Conservation (phyloP, 202 grass and related monocot species). For the Zizania palustris region DNA sequence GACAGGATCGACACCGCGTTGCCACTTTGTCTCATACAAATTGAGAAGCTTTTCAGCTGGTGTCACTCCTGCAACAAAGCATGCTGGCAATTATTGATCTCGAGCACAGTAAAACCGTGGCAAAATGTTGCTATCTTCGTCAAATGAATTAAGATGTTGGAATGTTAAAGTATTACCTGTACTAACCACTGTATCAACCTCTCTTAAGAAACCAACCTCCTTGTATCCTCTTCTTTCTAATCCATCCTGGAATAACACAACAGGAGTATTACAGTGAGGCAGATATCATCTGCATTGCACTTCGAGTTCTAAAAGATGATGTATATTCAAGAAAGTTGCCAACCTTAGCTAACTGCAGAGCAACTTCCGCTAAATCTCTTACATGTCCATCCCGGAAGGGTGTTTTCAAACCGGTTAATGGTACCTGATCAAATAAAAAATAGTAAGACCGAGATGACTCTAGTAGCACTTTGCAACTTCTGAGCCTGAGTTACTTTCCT, state of each 20-base stretch:
- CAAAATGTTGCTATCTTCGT: neutral
- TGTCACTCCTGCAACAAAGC: slow-evolving; percentile 63
- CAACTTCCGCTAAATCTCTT: slow-evolving; percentile 56
- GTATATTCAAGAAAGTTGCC: neutral
- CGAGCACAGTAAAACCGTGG: neutral
- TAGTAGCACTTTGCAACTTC: too few relatives aligned
- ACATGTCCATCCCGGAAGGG: slow-evolving; percentile 52
- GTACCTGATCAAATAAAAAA: slow-evolving; percentile 37
- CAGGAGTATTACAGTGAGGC: slow-evolving; percentile 17
- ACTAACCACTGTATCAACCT: slow-evolving; percentile 71
- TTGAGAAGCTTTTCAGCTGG: slow-evolving; percentile 85
- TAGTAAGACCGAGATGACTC: neutral
- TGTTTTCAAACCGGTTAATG: slow-evolving; percentile 58
- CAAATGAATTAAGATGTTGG: neutral
- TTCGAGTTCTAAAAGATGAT: neutral
- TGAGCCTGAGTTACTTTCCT: too few relatives aligned
- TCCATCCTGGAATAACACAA: slow-evolving; percentile 66
- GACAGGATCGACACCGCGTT: slow-evolving; percentile 69
- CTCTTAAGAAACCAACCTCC: slow-evolving; percentile 89
- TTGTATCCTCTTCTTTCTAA: slow-evolving; percentile 98
- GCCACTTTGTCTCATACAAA: slow-evolving; percentile 81
- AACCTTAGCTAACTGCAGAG: slow-evolving; percentile 62
- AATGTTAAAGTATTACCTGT: slow-evolving; percentile 52
- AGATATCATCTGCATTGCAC: slow-evolving; percentile 2
- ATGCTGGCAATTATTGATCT: slow-evolving; percentile 6